phyloP scores from a whole-genome alignment of 306 rosid species.

The Rosa persica region DNA sequence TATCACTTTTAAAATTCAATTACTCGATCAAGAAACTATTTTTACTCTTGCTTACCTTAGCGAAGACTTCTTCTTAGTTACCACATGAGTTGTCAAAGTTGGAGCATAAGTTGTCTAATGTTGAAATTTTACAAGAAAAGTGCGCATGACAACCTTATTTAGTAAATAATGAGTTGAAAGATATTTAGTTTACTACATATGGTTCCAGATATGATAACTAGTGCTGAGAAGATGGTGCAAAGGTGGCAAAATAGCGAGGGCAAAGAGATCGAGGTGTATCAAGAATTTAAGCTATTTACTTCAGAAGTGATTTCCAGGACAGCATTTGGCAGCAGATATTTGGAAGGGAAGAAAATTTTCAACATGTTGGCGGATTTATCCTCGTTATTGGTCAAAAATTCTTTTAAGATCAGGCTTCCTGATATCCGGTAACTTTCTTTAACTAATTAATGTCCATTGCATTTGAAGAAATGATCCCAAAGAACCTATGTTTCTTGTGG shows the following conservation, averaged over 20 bases:
- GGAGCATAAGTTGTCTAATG: too few species aligned
- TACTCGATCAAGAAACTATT: too few species aligned
- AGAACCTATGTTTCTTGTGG: not conserved
- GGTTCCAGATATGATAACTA: not conserved
- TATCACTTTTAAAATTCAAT: too few species aligned
- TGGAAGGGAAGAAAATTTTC: not conserved
- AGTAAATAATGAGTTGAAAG: not conserved
- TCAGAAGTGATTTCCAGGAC: not conserved
- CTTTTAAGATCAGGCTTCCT: not conserved
- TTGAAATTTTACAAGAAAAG: too few species aligned
- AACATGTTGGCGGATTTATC: not conserved
- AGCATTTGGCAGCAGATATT: not conserved
- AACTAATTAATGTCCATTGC: too few species aligned
- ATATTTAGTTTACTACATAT: not conserved
- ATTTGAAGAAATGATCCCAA: not conserved
- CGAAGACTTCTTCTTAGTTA: too few species aligned
- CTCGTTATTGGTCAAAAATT: not conserved
- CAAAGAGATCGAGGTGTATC: not conserved
- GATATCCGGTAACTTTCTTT: not conserved
- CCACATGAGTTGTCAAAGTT: too few species aligned
- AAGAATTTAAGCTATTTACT: not conserved
- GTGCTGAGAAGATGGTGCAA: not conserved
- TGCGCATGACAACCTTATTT: too few species aligned
- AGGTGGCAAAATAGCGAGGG: not conserved
- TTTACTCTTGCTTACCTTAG: too few species aligned